Base-by-base conservation (phyloP, 345 rosid genomes). In the Raphanus raphanistrum region DNA sequence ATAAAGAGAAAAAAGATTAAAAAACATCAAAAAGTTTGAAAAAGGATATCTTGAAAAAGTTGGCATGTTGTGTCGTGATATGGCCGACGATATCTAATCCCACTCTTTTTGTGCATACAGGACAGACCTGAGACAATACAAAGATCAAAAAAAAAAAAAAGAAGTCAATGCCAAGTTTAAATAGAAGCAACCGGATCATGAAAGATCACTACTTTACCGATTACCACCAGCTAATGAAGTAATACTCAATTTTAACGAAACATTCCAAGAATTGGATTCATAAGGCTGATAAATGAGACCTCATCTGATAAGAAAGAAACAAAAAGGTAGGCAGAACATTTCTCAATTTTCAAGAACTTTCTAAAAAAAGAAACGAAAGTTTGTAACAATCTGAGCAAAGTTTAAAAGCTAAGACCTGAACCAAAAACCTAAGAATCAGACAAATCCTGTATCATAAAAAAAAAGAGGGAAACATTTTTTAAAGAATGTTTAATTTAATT, bases 41-140 rank as follows among this genome's bases (percentile, higher is more conserved):
- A 28, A 87, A 36, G 98, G 98, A 93, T 93, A 89, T 89, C 85
- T 84, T 90, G n/a, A 88, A 87, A 2, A 88, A 84, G 75, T 73
- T 93, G 3, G 89, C 88, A 67, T 88, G 98, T 35, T 90, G 97
- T 70, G 79, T 75, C 1, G 97, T 86, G 29, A 93, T 87, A 69
- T 90, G 98, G 79, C 90, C 82, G 36, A 90, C 90, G 60, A 90
- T 86, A 71, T 89, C 88, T 77, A 77, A 68, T 79, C 97, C 94
- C 50, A 88, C 92, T 81, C 89, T 83, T 80, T 89, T 87, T 1
- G 87, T 77, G 71, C 96, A 92, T 35, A 90, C 89, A 31, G 94
- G 98, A 70, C 94, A 90, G 1, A 87, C 89, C 98, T 89, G 89
- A 12, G 63, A 80, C n/a, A 32, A 21, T 28, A 52, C 11, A 55